Conservation (phyloP, 805 yeast species). For the Dipodascus albidus region DNA sequence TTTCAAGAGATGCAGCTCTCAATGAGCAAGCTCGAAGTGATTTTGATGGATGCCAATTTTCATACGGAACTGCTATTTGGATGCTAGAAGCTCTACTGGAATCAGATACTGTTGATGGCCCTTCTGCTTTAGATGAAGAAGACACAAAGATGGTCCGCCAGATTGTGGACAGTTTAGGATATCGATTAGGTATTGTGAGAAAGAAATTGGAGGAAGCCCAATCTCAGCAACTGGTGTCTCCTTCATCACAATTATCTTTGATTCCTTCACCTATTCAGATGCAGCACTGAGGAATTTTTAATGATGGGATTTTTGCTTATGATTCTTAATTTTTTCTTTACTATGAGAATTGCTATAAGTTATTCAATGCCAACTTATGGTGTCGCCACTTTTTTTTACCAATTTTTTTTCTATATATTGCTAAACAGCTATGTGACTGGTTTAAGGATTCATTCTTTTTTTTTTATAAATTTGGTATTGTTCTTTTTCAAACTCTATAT, state of each 20-base stretch:
- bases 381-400: too few species aligned
- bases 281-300: neutral
- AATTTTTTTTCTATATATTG: too few species aligned
- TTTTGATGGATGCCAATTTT: conserved; percentile 66
- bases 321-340: too few species aligned
- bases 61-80: conserved; percentile 90
- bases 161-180: neutral
- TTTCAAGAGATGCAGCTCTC: conserved; percentile 84
- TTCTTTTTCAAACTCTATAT: too few species aligned
- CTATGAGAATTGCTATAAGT: too few species aligned
- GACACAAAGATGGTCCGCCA: conserved; percentile 12
- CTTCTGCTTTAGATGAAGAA: conserved; percentile 59
- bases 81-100: conserved; percentile 83
- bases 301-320: conserved; percentile 2
- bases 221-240: neutral
- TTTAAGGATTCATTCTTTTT: too few species aligned
- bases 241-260: neutral
- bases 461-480: too few species aligned
- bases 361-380: too few species aligned
- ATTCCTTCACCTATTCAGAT: neutral
- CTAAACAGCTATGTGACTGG: too few species aligned
- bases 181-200: neutral
- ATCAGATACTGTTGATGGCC: conserved; percentile 24
- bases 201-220: conserved; percentile 1
- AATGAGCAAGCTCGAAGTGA: conserved; percentile 72